Evolutionary conservation across 2,329 filamentous ascomycete genomes (phyloP), one percentile per base, ranked within the genome.

Genomic region (Emergomyces orientalis): DNA sequence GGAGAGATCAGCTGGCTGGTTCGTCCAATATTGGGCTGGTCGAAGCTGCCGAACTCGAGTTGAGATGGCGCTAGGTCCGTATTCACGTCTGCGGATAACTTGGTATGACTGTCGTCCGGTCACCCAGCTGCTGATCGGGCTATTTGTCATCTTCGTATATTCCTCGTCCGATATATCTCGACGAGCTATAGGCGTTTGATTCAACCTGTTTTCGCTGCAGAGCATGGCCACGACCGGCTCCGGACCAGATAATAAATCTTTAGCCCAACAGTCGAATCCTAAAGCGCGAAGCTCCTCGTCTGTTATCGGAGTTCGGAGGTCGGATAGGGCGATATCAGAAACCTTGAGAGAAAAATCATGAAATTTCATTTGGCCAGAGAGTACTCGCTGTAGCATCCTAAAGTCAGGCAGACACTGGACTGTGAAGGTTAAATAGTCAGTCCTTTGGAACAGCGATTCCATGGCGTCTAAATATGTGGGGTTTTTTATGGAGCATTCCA

Each of bases 221-320:
- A 99, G 83, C 88, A 96, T 94, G 7, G 90, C 88, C 41, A 97
- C 78, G 1, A 99, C 90, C 1, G 89, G 83, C 1, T 88, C 86
- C 0, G 95, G 95, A 0, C 93, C 94, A 41, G 87, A 82, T 6
- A 99, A 72, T 63, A 84, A 90, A 70, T 97, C 89, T 32, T 89
- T 80, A 0, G 91, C 86, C 77, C 89, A 96, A 1, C 88, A 86
- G 66, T 95, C 88, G 59, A 99, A 84, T 0, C 91, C 91, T 43
- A 74, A 85, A 63, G 49, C 69, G 64, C 60, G 70, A 62, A 91
- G 74, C 60, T 90, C 79, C 9, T 85, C 79, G 6, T 72, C 68
- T 0, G 82, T 76, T 5, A 90, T 69, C 0, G 84, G 84, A 8
- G 83, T 70, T 57, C 71, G 77, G 67, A 87, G 88, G 0, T 79